Base-by-base conservation (phyloP, 768 basidiomycete genomes). In the Mycena rosella region DNA sequence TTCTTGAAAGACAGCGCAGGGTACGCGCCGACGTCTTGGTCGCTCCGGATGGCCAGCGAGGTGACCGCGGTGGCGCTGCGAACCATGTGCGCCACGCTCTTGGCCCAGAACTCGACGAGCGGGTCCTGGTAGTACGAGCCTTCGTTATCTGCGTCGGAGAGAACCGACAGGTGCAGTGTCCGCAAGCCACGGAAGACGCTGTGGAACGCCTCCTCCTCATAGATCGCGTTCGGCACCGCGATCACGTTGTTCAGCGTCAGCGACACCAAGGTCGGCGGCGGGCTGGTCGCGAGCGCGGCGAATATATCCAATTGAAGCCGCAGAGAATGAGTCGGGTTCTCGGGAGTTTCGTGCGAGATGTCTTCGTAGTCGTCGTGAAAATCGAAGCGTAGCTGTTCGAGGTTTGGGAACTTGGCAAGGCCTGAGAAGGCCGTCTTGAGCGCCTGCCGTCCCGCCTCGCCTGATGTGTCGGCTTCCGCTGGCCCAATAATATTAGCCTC, bases 201-300 rank as follows among this genome's bases (percentile, higher is more conserved):
- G 18, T 47, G 48, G 40, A 63, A 68, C 1, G n/a, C 24, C 15
- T 49, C 29, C 18, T 55, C 20, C 15, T 5, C 27, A n/a, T 69
- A 64, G 27, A 60, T 58, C 4, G 47, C n/a, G 56, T 36, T 13
- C 3, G 47, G 56, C 2, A 55, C 40, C 7, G 52, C 40, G 57
- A 63, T n/a, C 15, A 67, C n/a, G 60, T 67, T 61, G 20, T 56
- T 30, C 34, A 67, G 45, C 45, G 54, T 36, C 53, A 67, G 24
- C 11, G 65, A 60, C 5, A 56, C 17, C 20, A 67, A 8, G 3
- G 47, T 18, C 1, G 60, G 66, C 5, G 45, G 53, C n/a, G 60
- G 59, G 52, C 36, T 38, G 14, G 40, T 22, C 11, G 61, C 27
- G 3, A 63, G 52, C n/a, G 52, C 49, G 49, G 34, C 42, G 6